Evolutionary conservation across 192 early-diverging fungal genomes (phyloP).

Genomic region (Geosiphon pyriformis): DNA sequence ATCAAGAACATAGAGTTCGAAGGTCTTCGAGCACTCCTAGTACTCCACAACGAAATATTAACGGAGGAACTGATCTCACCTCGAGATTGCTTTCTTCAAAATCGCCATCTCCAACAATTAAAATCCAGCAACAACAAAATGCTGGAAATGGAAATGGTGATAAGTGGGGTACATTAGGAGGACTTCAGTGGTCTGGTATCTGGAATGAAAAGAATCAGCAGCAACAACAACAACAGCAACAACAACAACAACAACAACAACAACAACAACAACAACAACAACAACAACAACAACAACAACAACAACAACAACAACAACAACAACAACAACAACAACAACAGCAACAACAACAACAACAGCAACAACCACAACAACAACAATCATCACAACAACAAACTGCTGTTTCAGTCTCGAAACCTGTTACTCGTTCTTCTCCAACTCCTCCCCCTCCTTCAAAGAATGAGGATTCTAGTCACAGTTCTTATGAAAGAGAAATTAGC

Average conservation of each 20-base stretch:
- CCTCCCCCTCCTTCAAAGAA: slow-evolving; percentile 20
- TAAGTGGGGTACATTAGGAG: slow-evolving; percentile 47
- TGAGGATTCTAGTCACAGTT: slow-evolving; percentile 3
- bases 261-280: too few species aligned
- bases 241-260: too few species aligned
- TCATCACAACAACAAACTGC: too few species aligned
- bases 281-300: too few species aligned
- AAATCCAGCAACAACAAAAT: slow-evolving; percentile 10
- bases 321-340: too few species aligned
- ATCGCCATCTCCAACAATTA: slow-evolving; percentile 3
- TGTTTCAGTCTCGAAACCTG: slow-evolving; percentile 22
- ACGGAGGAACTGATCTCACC: slow-evolving; percentile 14
- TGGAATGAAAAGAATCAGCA: slow-evolving; percentile 33
- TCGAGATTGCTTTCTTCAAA: slow-evolving; percentile 13
- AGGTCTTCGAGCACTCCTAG: slow-evolving; percentile 9
- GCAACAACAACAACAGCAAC: too few species aligned
- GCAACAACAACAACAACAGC: too few species aligned
- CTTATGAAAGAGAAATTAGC: slow-evolving; percentile 32
- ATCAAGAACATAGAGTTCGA: slow-evolving; percentile 11
- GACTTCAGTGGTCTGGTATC: slow-evolving; percentile 47
- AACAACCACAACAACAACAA: too few species aligned
- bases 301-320: too few species aligned
- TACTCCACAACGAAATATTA: slow-evolving; percentile 14
- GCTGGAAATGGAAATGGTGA: slow-evolving; percentile 17
- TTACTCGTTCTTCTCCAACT: slow-evolving; percentile 24